Conservation (phyloP, 140 eudicot genomes). For the Ambrosia hybrid region DNA sequence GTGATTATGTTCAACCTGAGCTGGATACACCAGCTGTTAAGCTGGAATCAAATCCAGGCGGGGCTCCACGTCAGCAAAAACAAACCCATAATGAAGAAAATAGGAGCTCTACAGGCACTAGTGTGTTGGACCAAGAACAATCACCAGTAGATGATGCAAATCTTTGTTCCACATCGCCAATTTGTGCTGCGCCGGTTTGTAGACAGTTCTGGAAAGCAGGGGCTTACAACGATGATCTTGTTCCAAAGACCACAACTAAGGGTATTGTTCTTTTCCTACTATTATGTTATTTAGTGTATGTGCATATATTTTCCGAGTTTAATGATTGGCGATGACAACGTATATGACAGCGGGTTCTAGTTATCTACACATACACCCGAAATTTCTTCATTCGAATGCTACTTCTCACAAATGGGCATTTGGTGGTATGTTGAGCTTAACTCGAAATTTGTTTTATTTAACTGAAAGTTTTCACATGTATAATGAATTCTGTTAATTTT, state of each 20-base stretch:
- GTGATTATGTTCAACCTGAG: constrained; percentile 36
- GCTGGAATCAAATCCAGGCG: constrained; percentile 37
- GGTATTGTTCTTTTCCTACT: constrained; percentile 38
- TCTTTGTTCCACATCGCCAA: constrained; percentile 65
- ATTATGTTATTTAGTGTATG: not conserved
- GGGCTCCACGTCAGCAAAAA: constrained; percentile 27
- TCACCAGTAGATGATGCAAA: constrained; percentile 62
- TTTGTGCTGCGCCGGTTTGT: constrained; percentile 79
- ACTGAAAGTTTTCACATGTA: constrained; percentile 6
- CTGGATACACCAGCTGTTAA: constrained; percentile 36
- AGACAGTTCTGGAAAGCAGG: constrained; percentile 97
- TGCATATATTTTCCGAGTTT: not conserved
- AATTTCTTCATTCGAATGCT: constrained; percentile 92
- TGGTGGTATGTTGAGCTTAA: constrained; percentile 60
- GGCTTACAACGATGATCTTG: constrained; percentile 54
- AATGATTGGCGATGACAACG: not conserved
- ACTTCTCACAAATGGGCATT: constrained; percentile 99
- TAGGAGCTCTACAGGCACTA: constrained; percentile 51
- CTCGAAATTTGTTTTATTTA: not conserved
- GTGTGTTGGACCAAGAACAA: constrained; percentile 51
- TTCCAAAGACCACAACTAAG: constrained; percentile 47
- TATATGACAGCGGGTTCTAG: constrained; percentile 39
- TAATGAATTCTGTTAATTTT: constrained; percentile 16
- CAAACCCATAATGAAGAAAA: constrained; percentile 39
- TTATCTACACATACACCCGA: constrained; percentile 74